Percentiles rank a stretch among this genome's conserved stretches.
These are phyloP conservation scores for Yamadazyma endophytica DNA, from an alignment of 805 yeast genomes.

Conservation along the genomic window DNA sequence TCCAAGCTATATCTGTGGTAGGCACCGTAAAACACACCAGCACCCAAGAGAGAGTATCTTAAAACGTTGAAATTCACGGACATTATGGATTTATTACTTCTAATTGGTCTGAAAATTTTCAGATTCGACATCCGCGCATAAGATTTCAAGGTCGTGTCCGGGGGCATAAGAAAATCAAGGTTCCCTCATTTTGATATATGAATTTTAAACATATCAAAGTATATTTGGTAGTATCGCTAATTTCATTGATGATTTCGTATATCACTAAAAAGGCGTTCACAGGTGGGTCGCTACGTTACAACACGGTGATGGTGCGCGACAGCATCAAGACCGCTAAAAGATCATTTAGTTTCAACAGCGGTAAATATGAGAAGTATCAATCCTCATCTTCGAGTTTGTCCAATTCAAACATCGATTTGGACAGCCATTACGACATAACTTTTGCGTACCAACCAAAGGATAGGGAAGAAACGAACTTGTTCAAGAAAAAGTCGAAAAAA, in stretches of 20 bases:
- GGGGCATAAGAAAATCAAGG: too few species aligned
- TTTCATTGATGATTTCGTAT: too few species aligned
- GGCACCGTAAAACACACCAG: slow-evolving; percentile 88
- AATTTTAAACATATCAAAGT: too few species aligned
- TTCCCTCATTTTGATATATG: too few species aligned
- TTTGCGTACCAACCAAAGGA: slow-evolving; percentile 76
- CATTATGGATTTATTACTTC: slow-evolving; percentile 4
- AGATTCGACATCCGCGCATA: not conserved
- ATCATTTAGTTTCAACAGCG: not conserved
- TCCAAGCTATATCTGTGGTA: slow-evolving; percentile 72
- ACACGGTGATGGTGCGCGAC: too few species aligned
- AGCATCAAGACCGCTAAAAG: too few species aligned
- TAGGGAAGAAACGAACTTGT: slow-evolving; percentile 47
- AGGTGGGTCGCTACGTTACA: too few species aligned
- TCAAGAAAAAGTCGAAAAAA: slow-evolving; percentile 23
- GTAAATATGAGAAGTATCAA: slow-evolving; percentile 6
- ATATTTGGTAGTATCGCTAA: too few species aligned
- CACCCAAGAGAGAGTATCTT: slow-evolving; percentile 87
- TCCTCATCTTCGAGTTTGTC: slow-evolving; percentile 9
- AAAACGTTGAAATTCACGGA: slow-evolving; percentile 55
- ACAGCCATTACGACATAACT: slow-evolving; percentile 46
- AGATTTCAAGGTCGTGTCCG: not conserved
- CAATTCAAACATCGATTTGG: slow-evolving; percentile 5
- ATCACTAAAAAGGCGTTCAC: too few species aligned
- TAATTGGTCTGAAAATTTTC: slow-evolving; percentile 5